Conservation (phyloP, 345 rosid species). For the Linum lewisii region DNA sequence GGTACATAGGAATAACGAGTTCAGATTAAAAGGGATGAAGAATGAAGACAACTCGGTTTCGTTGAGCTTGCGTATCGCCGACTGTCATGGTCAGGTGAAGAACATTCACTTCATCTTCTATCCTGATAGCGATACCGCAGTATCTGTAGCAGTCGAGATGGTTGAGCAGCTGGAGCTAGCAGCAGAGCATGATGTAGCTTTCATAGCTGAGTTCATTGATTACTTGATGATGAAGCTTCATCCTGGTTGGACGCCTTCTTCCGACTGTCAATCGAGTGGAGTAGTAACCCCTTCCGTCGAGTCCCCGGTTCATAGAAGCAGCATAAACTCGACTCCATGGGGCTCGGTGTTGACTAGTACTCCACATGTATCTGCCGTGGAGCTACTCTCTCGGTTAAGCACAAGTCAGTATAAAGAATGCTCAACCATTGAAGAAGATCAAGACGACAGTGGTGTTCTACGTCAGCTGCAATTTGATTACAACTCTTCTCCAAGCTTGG, state of each 20-base stretch:
- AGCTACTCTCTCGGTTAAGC: conserved; percentile 11
- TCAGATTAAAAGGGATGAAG: conserved; percentile 2
- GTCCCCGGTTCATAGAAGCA: neutral
- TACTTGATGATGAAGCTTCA: conserved; percentile 6
- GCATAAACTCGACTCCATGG: conserved; percentile 15
- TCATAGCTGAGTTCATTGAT: neutral
- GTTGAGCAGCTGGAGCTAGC: conserved; percentile 6
- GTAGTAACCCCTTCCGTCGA: conserved; percentile 1
- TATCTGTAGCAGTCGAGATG: conserved; percentile 8
- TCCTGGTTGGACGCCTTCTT: conserved; percentile 20
- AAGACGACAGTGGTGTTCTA: neutral
- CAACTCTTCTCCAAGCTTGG: conserved; percentile 21
- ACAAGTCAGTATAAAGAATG: conserved; percentile 11
- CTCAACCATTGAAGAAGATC: conserved; percentile 12
- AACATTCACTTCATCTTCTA: conserved; percentile 7
- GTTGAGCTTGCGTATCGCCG: conserved; percentile 7
- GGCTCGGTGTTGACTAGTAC: conserved; percentile 18
- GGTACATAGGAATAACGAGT: conserved; percentile 2
- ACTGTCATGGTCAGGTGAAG: conserved; percentile 5
- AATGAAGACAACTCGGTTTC: conserved; percentile 8
- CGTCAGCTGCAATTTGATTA: neutral
- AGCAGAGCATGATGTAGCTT: conserved; percentile 6
- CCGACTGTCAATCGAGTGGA: conserved; percentile 8
- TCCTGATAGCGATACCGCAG: conserved; percentile 9
- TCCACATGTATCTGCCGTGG: conserved; percentile 11